Evolutionary conservation across 2,329 filamentous ascomycete genomes (phyloP).

Genomic region (Fusarium brachygibbosum): DNA sequence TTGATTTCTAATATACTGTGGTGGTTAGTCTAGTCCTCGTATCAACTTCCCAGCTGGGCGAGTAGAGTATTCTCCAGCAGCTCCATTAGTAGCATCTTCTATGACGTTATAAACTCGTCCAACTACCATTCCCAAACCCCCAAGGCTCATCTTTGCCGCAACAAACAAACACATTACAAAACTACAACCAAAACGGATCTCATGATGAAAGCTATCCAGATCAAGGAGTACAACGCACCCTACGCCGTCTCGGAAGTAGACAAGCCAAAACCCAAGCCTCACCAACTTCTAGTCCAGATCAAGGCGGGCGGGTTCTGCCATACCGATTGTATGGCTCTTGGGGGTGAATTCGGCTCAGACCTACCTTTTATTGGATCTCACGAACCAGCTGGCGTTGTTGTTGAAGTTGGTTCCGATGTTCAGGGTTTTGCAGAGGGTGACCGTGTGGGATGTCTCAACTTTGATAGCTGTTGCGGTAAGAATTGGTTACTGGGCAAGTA

Average conservation of each 20-base stretch:
- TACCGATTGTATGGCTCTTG: constrained; percentile 18
- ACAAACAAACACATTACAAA: not conserved
- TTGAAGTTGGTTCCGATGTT: not conserved
- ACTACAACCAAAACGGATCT: rapidly evolving
- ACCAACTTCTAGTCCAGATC: constrained; percentile 3
- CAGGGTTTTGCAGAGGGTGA: not conserved
- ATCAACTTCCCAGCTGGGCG: not conserved
- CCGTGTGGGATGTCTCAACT: constrained; percentile 21
- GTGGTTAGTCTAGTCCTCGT: too few species aligned
- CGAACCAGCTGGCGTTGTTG: constrained; percentile 6
- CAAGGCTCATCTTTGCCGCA: not conserved
- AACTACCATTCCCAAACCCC: not conserved
- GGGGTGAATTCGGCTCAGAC: not conserved
- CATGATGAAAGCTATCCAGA: constrained; percentile 8
- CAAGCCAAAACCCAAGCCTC: not conserved
- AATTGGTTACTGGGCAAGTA: rapidly evolving
- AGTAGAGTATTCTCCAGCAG: not conserved
- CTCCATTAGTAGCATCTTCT: not conserved
- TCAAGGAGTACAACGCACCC: not conserved
- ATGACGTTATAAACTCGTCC: not conserved
- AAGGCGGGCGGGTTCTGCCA: constrained; percentile 15
- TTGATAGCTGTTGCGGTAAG: constrained; percentile 17
- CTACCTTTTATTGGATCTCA: not conserved
- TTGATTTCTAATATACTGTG: too few species aligned
- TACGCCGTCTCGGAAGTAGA: not conserved